Conservation (phyloP, 495 filamentous ascomycete species). For the Evernia prunastri region DNA sequence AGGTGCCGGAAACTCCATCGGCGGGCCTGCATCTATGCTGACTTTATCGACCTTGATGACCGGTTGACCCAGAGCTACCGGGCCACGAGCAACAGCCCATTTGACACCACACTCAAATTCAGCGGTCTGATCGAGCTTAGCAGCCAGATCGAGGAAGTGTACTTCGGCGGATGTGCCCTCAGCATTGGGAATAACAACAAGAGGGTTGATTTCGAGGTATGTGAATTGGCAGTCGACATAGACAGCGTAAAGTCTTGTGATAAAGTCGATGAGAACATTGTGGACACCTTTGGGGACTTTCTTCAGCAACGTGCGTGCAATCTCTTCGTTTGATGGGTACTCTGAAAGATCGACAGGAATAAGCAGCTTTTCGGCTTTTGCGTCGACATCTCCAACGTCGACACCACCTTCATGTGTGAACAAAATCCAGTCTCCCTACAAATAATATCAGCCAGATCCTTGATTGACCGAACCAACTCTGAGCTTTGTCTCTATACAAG, state of each 20-base stretch:
- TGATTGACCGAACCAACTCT: neutral
- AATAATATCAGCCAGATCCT: neutral
- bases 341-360: conserved; percentile 91
- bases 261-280: conserved; percentile 98
- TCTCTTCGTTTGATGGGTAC: conserved; percentile 93
- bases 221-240: conserved; percentile 99
- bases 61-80: conserved; percentile 75
- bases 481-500: conserved; percentile 7
- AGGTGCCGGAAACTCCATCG: conserved; percentile 97
- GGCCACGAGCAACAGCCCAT: conserved; percentile 91
- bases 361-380: conserved; percentile 96
- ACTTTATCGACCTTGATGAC: conserved; percentile 60
- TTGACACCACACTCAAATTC: conserved; percentile 99
- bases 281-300: conserved; percentile 94
- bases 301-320: conserved; percentile 73
- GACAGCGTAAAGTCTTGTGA: conserved; percentile 86
- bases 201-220: conserved; percentile 99
- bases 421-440: conserved; percentile 96
- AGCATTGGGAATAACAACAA: conserved; percentile 95
- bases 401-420: conserved; percentile 99
- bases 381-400: conserved; percentile 98
- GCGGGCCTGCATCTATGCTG: conserved; percentile 92
- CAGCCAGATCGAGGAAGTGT: conserved; percentile 96
- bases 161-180: conserved; percentile 88
- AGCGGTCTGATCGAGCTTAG: conserved; percentile 98